Conservation (phyloP, 148 eudicot species). For the Heliosperma pusillum region DNA sequence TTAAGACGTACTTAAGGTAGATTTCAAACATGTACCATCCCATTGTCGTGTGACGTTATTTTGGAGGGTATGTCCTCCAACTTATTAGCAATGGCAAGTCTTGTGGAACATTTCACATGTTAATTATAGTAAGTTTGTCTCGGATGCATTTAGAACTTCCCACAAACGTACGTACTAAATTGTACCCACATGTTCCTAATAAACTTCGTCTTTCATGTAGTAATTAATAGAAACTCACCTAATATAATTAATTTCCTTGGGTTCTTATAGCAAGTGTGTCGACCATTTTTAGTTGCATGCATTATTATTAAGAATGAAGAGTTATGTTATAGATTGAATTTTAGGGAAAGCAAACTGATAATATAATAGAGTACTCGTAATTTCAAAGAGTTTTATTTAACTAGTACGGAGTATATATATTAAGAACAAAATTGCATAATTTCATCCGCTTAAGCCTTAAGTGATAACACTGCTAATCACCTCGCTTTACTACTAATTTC, state of each 20-base stretch:
- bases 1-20: neutral
- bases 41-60: constrained; percentile 7
- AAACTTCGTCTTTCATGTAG: neutral
- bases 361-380: no score
- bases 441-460: no score
- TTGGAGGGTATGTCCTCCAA: constrained; percentile 1
- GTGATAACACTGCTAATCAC: no score
- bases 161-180: constrained; percentile 15
- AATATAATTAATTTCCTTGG: neutral
- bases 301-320: no score
- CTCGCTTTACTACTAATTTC: no score
- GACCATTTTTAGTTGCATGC: neutral
- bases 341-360: no score
- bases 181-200: constrained; percentile 9
- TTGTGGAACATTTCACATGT: constrained; percentile 14
- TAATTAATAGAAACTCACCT: neutral
- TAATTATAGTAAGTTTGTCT: constrained; percentile 6
- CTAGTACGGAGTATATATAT: no score
- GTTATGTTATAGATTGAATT: no score
- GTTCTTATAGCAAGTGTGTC: neutral
- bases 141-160: neutral
- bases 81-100: neutral
- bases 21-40: neutral
- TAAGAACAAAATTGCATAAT: no score
- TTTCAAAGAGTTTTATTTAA: no score